phyloP scores from a whole-genome alignment of 352 stramenopile species.

The Detonula confervacea region DNA sequence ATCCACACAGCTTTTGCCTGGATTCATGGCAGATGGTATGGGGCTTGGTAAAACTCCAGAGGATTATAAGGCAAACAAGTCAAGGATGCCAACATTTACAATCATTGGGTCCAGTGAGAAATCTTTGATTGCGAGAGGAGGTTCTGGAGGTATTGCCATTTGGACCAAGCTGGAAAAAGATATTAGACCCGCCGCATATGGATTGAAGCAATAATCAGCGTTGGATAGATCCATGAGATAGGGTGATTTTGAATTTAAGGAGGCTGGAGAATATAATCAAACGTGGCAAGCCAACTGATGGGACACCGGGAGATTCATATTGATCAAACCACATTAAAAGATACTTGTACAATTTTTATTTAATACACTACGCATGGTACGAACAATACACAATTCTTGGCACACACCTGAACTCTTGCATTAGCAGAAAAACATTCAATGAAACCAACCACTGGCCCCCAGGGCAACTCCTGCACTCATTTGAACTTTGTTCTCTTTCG shows the following conservation, averaged over 20 bases:
- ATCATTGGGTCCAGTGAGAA: constrained; percentile 62
- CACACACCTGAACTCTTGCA: too few relatives aligned
- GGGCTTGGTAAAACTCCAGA: constrained; percentile 51
- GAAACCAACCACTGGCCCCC: too few relatives aligned
- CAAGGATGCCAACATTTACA: constrained; percentile 62
- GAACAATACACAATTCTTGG: too few relatives aligned
- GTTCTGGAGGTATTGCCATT: constrained; percentile 65
- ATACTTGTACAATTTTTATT: too few relatives aligned
- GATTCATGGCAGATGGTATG: constrained; percentile 55
- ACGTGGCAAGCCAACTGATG: too few relatives aligned
- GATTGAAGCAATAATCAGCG: constrained; percentile 5
- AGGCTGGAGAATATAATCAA: not conserved
- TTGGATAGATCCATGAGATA: not conserved
- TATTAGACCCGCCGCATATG: constrained; percentile 59
- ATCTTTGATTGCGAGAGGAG: constrained; percentile 62
- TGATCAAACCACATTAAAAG: too few relatives aligned
- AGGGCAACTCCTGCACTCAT: too few relatives aligned
- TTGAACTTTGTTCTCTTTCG: too few relatives aligned
- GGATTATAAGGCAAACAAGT: constrained; percentile 45
- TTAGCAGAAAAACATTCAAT: too few relatives aligned
- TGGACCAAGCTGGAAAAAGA: constrained; percentile 63
- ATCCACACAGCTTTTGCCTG: constrained; percentile 50
- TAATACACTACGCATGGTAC: too few relatives aligned
- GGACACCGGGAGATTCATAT: too few relatives aligned
- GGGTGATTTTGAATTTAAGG: not conserved